Evolutionary conservation across 148 eudicot genomes (phyloP), one percentile per base, ranked within the genome.

Genomic region (Polygonum aviculare): DNA sequence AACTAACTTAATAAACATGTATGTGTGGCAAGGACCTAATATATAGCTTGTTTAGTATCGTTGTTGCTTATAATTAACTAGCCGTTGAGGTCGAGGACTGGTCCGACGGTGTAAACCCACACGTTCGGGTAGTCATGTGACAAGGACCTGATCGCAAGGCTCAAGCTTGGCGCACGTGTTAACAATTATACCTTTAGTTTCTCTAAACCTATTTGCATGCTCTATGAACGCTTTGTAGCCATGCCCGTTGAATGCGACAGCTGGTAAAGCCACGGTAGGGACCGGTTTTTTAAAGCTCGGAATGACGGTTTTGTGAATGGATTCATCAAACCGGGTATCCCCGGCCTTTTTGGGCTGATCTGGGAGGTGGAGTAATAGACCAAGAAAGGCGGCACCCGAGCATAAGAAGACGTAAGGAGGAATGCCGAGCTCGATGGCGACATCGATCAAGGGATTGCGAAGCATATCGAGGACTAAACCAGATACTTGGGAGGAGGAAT

Each of bases 391-490:
- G 40, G 73, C 62, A 15, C 70, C 14, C 40, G 77, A 72, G 1
- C 77, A 70, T 60, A 78, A 73, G 33, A 75, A 79, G 2, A 79
- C 50, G 21, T 78, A 82, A 12, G 79, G 16, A 5, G 81, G 79
- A 47, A 82, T 67, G 5, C 71, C 72, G 22, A 82, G 67, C 31
- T 76, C 81, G 11, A 52, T 33, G 4, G 81, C 84, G 15, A 82
- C 76, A 14, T 78, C 84, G 4, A 76, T 75, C 59, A 82, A 36
- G 21, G 73, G 3, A 19, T 74, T 72, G 75, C 79, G 75, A 69
- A 82, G 76, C 77, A 82, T 49, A 69, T 82, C 84, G 50, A 82
- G 16, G 31, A 82, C 50, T 3, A 82, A 76, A 33, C 77, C 84
- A 12, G 73, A 67, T 16, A 83, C 18, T 1, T 14, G 74, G 21